A percentile compares a stretch with the other conserved stretches of the same genome.
phyloP scores from a whole-genome alignment of 2,329 filamentous ascomycete genomes.

The Fusarium sambucinum region DNA sequence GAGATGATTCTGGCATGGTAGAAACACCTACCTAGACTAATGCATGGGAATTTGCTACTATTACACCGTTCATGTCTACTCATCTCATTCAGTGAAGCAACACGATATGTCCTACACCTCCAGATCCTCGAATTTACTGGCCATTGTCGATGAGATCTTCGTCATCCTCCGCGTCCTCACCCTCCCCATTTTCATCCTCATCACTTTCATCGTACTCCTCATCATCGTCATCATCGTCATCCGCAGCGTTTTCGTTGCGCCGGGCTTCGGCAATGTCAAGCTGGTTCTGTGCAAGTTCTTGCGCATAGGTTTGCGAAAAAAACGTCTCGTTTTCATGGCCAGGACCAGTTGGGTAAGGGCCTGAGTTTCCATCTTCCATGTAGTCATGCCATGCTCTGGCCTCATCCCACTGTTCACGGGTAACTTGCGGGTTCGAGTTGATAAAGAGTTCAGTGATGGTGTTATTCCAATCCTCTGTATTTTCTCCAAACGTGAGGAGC shows the following conservation, averaged over 20 bases:
- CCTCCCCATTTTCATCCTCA: not conserved
- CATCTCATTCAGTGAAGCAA: not conserved
- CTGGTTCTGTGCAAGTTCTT: not conserved
- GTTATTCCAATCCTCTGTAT: slow-evolving; percentile 21
- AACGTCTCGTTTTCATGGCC: not conserved
- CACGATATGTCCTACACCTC: not conserved
- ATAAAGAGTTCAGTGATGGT: slow-evolving; percentile 14
- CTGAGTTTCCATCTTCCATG: not conserved
- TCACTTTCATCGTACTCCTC: not conserved
- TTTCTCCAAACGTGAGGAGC: slow-evolving; percentile 1
- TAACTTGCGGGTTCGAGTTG: slow-evolving; percentile 14
- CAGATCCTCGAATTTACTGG: not conserved
- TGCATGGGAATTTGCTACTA: not conserved
- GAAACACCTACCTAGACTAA: not conserved
- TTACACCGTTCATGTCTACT: not conserved
- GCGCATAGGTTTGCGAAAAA: not conserved
- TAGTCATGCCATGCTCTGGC: slow-evolving; percentile 14
- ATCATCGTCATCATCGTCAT: not conserved
- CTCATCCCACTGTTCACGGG: not conserved
- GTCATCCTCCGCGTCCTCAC: not conserved
- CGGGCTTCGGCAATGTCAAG: not conserved
- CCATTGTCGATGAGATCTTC: not conserved
- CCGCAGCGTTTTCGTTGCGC: not conserved
- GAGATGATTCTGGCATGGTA: not conserved
- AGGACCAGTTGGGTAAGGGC: not conserved